Base-by-base conservation (phyloP, 495 filamentous ascomycete species). In the Penicillium steckii region DNA sequence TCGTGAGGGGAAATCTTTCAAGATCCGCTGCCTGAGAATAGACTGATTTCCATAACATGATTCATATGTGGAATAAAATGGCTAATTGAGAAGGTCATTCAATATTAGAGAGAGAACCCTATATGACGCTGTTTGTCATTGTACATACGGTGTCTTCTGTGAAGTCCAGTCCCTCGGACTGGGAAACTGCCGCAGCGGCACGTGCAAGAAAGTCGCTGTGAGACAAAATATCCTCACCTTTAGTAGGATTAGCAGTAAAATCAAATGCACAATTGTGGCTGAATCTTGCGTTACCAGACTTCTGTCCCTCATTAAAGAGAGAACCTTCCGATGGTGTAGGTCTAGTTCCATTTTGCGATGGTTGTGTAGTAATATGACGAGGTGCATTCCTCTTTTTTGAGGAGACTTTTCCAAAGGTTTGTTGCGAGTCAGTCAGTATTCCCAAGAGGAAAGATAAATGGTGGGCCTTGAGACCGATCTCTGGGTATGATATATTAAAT, bases 101-200 rank as follows among this genome's bases (percentile, higher is more conserved):
- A 33, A 7, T 33, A 12, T 33, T 12, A 33, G 30, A 33, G 30
- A 12, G n/a, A 33, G 30, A 33, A 12, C 8, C 12, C 5, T 33
- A 33, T 33, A 33, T 33, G 30, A 33, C 8, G 30, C 30, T 33
- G 8, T 12, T 33, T 33, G 8, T 33, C 3, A 10, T 6, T 33
- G 30, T n/a, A 33, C 30, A 10, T 12, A 33, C 30, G 30, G 30
- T 33, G n/a, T 33, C n/a, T 33, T 33, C 30, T 33, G 30, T 33
- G n/a, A 33, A 12, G n/a, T 44, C 41, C 18, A 19, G 41, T 26
- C 25, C 25, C 41, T 26, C 25, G n/a, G 41, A 44, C 25, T 44
- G 41, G 41, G 41, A 44, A 44, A 44, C 41, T 26, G 41, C 41
- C 26, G 41, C 41, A 44, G 41, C 25, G 41, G 41, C 41, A 25